These are phyloP conservation scores for Porodaedalea pini DNA, from an alignment of 1,284 basidiomycete genomes.

Conservation along the genomic window DNA sequence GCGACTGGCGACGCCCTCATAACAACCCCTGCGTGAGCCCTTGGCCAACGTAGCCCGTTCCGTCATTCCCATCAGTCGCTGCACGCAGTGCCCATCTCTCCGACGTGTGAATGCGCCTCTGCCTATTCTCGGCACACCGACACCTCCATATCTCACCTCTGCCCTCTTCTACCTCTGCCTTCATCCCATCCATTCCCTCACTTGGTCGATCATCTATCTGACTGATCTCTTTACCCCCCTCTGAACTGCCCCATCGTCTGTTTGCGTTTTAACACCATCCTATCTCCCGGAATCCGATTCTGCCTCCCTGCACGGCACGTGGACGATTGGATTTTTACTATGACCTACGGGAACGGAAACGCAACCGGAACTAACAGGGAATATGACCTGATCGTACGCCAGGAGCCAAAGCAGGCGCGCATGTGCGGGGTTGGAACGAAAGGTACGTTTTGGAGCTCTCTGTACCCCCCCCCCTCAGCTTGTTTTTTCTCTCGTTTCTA, in stretches of 20 bases:
- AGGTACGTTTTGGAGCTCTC: conserved; percentile 37
- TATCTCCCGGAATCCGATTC: background rate
- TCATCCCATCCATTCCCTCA: background rate
- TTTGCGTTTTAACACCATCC: background rate
- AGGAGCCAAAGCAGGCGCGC: conserved; percentile 87
- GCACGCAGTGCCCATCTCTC: background rate
- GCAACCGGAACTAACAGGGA: conserved; percentile 47
- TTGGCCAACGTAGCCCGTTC: background rate
- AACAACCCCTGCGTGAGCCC: background rate
- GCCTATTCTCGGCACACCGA: background rate
- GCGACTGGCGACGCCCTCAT: background rate
- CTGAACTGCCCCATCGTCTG: background rate
- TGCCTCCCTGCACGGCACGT: background rate
- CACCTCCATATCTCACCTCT: background rate
- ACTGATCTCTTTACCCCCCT: background rate
- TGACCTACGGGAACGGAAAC: conserved; percentile 10
- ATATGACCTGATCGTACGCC: conserved; percentile 80
- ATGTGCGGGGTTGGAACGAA: conserved; percentile 93
- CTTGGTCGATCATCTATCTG: background rate
- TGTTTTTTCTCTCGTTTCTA: conserved; percentile 20
- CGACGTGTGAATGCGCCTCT: background rate
- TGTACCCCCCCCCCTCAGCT: conserved; percentile 14
- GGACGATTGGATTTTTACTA: background rate
- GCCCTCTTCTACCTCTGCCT: background rate
- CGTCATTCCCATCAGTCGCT: background rate